Base-by-base conservation (phyloP, 2,329 filamentous ascomycete species). In the Clonostachys rhizophaga region DNA sequence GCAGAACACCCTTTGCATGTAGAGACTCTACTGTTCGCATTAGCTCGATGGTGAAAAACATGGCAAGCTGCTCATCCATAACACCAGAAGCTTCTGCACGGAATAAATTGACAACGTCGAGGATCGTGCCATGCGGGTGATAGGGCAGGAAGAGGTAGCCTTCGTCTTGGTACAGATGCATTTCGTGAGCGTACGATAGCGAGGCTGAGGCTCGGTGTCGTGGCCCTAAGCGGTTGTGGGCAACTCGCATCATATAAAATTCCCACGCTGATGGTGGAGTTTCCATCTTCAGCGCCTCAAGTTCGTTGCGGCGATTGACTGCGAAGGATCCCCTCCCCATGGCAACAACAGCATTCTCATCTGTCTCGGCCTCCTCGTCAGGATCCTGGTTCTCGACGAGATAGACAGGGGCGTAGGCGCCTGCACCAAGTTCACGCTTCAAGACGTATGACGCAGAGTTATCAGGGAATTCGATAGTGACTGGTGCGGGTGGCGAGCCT, bases 231-330 rank as follows among this genome's bases (percentile, higher is more conserved):
- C 94, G 87, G 18, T 79, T 73, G 53, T 92, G 89, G 2, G 88
- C 83, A 47, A 90, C 81, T 2, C 89, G 86, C 72, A 97, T 90
- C 66, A 99, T 95, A 68, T 96, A 88, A 61, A 97, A 99, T 62
- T 99, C 94, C 94, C 94, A 99, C 0, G 88, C 78, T 5, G 84
- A 87, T 0, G 92, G 89, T 1, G 91, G 90, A 34, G 87, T 81
- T 68, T 99, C 94, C 83, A 96, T 91, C 68, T 99, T 99, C 56
- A 99, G 76, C 2, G 94, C 94, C 65, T 96, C 91, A 5, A 94
- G 75, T 2, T 72, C 53, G 40, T 72, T 71, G 40, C 87, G 82
- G 42, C 72, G 70, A 34, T 70, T 71, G 10, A 74, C 59, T n/a
- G 79, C 72, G 58, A 85, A 81, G 12, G 74, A 67, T 33, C 83